Conservation (phyloP, 2,329 filamentous ascomycete species). For the Dothideomycetidae sp. region DNA sequence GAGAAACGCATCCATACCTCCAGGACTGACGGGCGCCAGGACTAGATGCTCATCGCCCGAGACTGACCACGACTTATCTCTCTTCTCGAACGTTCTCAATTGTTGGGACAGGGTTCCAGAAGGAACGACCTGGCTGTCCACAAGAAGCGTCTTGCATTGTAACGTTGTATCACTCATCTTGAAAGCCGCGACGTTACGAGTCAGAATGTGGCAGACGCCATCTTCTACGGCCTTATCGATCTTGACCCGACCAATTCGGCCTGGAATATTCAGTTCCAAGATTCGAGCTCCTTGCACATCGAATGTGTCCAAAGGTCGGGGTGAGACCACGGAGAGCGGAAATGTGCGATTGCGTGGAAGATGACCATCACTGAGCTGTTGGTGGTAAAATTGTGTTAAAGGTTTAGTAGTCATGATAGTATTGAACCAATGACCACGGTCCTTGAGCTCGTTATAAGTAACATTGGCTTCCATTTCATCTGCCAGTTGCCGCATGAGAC, state of each 20-base stretch:
- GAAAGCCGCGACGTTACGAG: background rate
- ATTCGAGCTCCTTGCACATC: background rate
- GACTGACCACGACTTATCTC: background rate
- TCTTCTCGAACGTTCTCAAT: background rate
- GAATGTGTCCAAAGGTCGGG: background rate
- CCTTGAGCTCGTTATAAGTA: conserved; percentile 36
- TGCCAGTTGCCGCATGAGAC: conserved; percentile 38
- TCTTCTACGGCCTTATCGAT: background rate
- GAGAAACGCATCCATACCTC: conserved; percentile 40
- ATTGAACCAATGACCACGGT: conserved; percentile 40
- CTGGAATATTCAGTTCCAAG: background rate
- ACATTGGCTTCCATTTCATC: conserved; percentile 29
- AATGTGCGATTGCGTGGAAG: background rate
- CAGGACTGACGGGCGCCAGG: conserved; percentile 36
- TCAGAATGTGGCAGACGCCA: background rate
- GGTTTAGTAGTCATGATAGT: conserved; percentile 39
- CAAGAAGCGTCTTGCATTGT: background rate
- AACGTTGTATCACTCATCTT: background rate
- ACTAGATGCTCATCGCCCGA: no score
- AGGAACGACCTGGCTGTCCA: background rate
- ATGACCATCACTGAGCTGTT: conserved; percentile 19
- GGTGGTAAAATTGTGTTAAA: conserved; percentile 35
- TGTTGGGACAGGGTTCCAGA: no score
- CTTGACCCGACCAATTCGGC: background rate
- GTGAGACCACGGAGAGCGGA: background rate